Percentiles rank a stretch among this genome's conserved stretches.
Evolutionary conservation across 345 rosid genomes (phyloP).

Genomic region (Melaleuca alternifolia): DNA sequence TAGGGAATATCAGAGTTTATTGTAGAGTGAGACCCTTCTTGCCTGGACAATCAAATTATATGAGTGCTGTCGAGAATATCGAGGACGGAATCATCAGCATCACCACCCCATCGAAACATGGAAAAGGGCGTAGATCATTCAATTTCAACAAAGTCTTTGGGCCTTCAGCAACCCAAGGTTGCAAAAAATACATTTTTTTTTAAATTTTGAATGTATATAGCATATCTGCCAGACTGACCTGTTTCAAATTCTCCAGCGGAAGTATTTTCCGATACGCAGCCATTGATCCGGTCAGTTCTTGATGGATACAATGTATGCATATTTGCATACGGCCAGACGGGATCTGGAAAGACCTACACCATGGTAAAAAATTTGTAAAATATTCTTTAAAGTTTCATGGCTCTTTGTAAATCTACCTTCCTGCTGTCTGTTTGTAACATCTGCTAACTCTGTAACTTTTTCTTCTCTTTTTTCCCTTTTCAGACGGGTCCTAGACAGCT

Average conservation of each 20-base stretch:
- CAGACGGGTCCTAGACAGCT: constrained; percentile 89
- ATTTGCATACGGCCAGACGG: constrained; percentile 98
- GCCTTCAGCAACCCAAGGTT: constrained; percentile 88
- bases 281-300: constrained; percentile 86
- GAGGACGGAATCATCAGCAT: constrained; percentile 72
- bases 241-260: constrained; percentile 53
- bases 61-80: constrained; percentile 52
- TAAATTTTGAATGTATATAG: neutral
- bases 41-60: constrained; percentile 53
- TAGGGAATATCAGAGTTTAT: constrained; percentile 91
- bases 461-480: constrained; percentile 6
- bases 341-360: constrained; percentile 91
- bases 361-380: constrained; percentile 46
- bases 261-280: constrained; percentile 95
- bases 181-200: neutral
- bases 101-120: constrained; percentile 60
- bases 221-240: neutral
- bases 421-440: neutral
- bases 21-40: constrained; percentile 92
- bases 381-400: neutral
- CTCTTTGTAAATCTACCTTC: neutral
- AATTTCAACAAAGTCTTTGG: constrained; percentile 91
- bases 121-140: constrained; percentile 69
- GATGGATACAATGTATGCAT: constrained; percentile 98
- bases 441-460: neutral